phyloP scores from a whole-genome alignment of 2,329 filamentous ascomycete species.

The Pseudogymnoascus sp. region DNA sequence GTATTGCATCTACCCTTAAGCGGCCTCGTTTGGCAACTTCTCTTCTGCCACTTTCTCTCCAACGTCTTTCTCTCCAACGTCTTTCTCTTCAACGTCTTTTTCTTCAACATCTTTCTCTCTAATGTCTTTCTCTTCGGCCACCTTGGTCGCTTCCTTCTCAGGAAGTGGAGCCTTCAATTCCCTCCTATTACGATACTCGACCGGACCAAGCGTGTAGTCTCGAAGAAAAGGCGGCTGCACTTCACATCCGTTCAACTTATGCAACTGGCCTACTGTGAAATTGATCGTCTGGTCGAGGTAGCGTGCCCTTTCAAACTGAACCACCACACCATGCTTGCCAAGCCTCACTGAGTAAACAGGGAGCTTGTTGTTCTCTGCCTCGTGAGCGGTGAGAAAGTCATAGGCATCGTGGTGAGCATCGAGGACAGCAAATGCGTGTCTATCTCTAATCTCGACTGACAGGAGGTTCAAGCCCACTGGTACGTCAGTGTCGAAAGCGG shows the following conservation, averaged over 20 bases:
- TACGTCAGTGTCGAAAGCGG: background rate
- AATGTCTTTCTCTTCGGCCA: background rate
- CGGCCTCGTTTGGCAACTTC: conserved; percentile 13
- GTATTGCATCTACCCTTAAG: conserved; percentile 4
- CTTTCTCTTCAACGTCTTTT: conserved; percentile 14
- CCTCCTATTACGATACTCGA: conserved; percentile 12
- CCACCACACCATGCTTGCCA: too few relatives aligned
- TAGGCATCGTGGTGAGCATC: background rate
- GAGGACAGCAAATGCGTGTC: background rate
- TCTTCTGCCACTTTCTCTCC: conserved; percentile 22
- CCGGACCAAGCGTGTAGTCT: conserved; percentile 3
- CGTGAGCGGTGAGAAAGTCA: background rate
- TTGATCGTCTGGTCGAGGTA: background rate
- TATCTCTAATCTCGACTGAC: background rate
- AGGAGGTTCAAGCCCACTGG: background rate
- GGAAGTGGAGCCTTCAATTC: background rate
- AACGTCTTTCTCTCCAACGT: conserved; percentile 15
- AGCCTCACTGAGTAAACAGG: too few relatives aligned
- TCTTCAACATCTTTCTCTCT: conserved; percentile 14
- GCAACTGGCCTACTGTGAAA: background rate
- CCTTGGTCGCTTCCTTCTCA: background rate
- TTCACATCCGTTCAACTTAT: conserved; percentile 6
- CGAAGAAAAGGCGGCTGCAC: background rate
- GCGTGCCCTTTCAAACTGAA: background rate
- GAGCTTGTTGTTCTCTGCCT: background rate